Evolutionary conservation across 176 grass and related monocot species (phyloP).

Genomic region (Canna indica): DNA sequence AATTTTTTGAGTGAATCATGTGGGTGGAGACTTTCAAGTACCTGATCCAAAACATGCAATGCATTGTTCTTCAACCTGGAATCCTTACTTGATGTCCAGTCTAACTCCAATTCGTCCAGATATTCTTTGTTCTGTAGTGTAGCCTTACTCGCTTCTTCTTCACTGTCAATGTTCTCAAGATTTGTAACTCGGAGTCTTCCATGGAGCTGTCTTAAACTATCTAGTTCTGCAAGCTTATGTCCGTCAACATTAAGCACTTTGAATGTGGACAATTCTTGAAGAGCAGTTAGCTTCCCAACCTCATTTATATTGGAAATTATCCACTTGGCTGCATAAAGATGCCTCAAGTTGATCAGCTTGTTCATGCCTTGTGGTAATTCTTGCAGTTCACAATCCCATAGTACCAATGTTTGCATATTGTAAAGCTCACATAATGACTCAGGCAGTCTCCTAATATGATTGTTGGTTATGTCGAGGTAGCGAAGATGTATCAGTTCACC

Average conservation of each 20-base stretch:
- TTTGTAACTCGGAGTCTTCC: constrained; percentile 18
- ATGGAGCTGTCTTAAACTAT: constrained; percentile 19
- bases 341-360: background rate
- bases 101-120: constrained; percentile 10
- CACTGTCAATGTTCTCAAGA: constrained; percentile 12
- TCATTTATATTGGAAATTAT: background rate
- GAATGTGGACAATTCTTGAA: constrained; percentile 13
- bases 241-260: constrained; percentile 14
- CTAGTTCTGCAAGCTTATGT: constrained; percentile 13
- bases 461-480: constrained; percentile 15
- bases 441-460: constrained; percentile 17
- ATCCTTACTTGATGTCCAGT: background rate
- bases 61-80: background rate
- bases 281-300: constrained; percentile 18
- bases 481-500: constrained; percentile 22
- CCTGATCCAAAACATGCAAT: constrained; percentile 16
- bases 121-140: constrained; percentile 14
- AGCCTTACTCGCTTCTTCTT: constrained; percentile 18
- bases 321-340: background rate
- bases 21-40: constrained; percentile 17
- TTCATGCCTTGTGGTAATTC: background rate
- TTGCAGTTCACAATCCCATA: constrained; percentile 3
- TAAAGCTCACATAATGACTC: constrained; percentile 22
- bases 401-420: constrained; percentile 20
- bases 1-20: constrained; percentile 19